These are phyloP conservation scores for Tylopilus rubrobrunneus DNA, from an alignment of 768 basidiomycete genomes.

Conservation along the genomic window DNA sequence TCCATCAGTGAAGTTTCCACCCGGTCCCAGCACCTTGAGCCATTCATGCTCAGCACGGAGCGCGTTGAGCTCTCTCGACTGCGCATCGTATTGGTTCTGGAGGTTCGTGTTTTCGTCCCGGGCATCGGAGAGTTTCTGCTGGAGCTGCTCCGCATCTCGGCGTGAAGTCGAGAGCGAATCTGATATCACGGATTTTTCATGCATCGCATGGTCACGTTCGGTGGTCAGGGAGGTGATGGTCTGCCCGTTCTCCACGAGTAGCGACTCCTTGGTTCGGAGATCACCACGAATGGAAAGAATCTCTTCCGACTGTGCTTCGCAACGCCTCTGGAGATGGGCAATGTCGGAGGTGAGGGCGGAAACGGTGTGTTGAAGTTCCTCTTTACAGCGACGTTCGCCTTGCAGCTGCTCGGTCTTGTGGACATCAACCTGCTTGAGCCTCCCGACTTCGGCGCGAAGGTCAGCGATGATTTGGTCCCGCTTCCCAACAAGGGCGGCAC, in stretches of 20 bases:
- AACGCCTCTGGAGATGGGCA: not conserved
- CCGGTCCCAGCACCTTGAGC: not conserved
- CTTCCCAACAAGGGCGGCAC: not conserved
- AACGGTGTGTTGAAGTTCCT: not conserved
- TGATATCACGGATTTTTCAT: not conserved
- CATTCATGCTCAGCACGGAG: not conserved
- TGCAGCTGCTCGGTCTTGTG: no score
- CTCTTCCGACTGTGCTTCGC: not conserved
- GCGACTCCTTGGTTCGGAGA: not conserved
- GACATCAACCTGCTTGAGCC: no score
- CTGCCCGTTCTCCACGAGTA: slow-evolving; percentile 3
- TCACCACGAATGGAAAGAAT: not conserved
- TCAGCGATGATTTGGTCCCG: not conserved
- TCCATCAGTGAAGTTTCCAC: not conserved
- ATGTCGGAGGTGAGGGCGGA: not conserved
- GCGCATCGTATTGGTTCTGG: not conserved
- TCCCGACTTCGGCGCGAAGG: no score
- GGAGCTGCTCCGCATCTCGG: slow-evolving; percentile 1
- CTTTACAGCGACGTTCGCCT: not conserved
- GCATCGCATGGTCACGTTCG: not conserved
- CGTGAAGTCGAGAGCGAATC: not conserved
- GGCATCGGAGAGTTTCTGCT: not conserved
- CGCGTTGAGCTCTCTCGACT: not conserved
- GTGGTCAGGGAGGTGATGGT: not conserved
- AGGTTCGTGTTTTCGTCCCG: not conserved